Evolutionary conservation across 257 asterid species (phyloP).

Genomic region (Ilex asprella): DNA sequence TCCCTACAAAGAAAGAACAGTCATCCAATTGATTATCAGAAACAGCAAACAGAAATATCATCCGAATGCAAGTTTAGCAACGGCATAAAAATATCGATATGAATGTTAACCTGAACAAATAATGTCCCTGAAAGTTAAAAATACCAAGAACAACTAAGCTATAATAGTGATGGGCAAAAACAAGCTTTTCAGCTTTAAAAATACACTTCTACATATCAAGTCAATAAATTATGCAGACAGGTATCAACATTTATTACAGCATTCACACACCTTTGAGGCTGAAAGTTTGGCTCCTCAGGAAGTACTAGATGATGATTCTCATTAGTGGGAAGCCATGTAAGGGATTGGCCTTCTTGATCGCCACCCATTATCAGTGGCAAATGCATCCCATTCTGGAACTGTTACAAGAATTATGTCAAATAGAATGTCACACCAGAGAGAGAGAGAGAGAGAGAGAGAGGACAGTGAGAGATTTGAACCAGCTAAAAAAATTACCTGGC

Average conservation of each 20-base stretch:
- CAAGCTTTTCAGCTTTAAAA: too few relatives aligned
- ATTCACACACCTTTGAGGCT: constrained; percentile 40
- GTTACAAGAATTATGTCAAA: constrained; percentile 7
- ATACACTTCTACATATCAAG: too few relatives aligned
- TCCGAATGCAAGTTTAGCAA: neutral
- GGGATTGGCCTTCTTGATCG: constrained; percentile 42
- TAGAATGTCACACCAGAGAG: neutral
- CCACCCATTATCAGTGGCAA: constrained; percentile 35
- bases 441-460: neutral
- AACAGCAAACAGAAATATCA: neutral
- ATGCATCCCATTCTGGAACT: constrained; percentile 41
- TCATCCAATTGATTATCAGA: constrained; percentile 6
- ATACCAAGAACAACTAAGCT: too few relatives aligned
- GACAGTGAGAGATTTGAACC: constrained; percentile 1
- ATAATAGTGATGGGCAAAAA: too few relatives aligned
- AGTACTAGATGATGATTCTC: constrained; percentile 50
- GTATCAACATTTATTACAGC: neutral
- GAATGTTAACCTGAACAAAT: neutral
- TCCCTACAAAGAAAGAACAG: constrained; percentile 29
- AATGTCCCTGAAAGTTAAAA: too few relatives aligned
- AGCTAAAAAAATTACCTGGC: constrained; percentile 37
- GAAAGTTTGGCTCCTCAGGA: constrained; percentile 41
- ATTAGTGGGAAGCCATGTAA: constrained; percentile 43
- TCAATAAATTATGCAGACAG: neutral
- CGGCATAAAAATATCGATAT: neutral